Evolutionary conservation across 805 yeast species (phyloP).

Genomic region (Candida hispaniensis): DNA sequence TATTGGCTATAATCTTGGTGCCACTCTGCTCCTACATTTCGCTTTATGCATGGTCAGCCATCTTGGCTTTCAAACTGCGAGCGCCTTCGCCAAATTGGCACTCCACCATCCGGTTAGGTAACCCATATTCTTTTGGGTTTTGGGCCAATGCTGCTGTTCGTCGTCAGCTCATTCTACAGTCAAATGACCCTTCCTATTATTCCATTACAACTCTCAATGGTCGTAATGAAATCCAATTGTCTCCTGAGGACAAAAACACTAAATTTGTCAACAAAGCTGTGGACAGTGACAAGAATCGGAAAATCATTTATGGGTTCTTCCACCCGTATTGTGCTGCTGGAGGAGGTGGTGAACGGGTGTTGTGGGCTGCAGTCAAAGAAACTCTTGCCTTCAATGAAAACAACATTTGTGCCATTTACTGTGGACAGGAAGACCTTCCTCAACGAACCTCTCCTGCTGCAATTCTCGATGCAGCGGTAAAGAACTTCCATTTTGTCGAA

Average conservation of each 20-base stretch:
- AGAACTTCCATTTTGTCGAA: slow-evolving; percentile 19
- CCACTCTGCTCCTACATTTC: slow-evolving; percentile 15
- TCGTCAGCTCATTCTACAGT: slow-evolving; percentile 31
- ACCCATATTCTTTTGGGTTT: slow-evolving; percentile 16
- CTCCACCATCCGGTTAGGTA: slow-evolving; percentile 20
- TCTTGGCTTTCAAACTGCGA: slow-evolving; percentile 18
- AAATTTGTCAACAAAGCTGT: slow-evolving; percentile 17
- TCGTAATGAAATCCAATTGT: slow-evolving; percentile 16
- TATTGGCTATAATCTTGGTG: slow-evolving; percentile 14
- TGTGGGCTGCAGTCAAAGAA: slow-evolving; percentile 84
- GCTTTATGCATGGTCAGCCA: slow-evolving; percentile 15
- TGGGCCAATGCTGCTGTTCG: slow-evolving; percentile 30
- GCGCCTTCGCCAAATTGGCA: slow-evolving; percentile 22
- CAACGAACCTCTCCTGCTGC: slow-evolving; percentile 33
- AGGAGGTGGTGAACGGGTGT: slow-evolving; percentile 96
- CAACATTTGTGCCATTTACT: slow-evolving; percentile 59
- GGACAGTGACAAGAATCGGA: slow-evolving; percentile 27
- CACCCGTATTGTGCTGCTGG: slow-evolving; percentile 95
- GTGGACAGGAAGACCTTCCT: slow-evolving; percentile 40
- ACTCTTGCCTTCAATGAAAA: slow-evolving; percentile 42
- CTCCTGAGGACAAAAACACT: slow-evolving; percentile 10
- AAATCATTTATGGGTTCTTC: slow-evolving; percentile 65
- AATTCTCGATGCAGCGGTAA: slow-evolving; percentile 33
- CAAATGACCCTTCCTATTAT: slow-evolving; percentile 27
- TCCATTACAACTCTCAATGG: slow-evolving; percentile 19